Conservation (phyloP, 2,329 filamentous ascomycete species). For the Trichoderma sp. region DNA sequence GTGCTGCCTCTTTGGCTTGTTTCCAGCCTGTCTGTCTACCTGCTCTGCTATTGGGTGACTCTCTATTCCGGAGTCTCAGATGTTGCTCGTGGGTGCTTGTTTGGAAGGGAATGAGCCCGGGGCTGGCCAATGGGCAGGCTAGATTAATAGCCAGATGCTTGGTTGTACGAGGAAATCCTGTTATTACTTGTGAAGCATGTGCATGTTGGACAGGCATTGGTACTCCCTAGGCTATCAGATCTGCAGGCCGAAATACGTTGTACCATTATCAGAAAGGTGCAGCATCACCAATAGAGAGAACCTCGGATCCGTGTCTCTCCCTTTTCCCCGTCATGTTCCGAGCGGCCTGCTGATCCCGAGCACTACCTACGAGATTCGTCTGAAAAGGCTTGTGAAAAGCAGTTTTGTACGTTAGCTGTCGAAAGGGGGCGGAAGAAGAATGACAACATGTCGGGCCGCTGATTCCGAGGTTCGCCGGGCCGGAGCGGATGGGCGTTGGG, state of each 20-base stretch:
- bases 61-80: neutral
- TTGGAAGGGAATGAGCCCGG: neutral
- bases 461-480: constrained; percentile 28
- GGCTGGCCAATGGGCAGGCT: neutral
- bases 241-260: neutral
- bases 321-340: constrained; percentile 23
- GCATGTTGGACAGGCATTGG: too few relatives aligned
- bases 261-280: neutral
- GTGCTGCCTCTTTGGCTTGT: too few relatives aligned
- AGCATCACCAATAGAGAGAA: neutral
- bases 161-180: too few relatives aligned
- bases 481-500: neutral
- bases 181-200: too few relatives aligned
- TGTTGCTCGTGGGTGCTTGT: neutral
- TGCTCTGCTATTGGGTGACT: too few relatives aligned
- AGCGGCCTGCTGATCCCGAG: constrained; percentile 3
- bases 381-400: constrained; percentile 14
- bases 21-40: too few relatives aligned
- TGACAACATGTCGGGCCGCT: neutral
- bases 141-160: neutral
- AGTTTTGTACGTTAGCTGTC: neutral
- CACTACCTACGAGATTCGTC: too few relatives aligned
- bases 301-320: neutral
- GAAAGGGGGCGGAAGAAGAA: neutral
- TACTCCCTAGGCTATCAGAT: too few relatives aligned